Base-by-base conservation (phyloP, 192 early-diverging fungal genomes). In the Umbelopsis isabellina region DNA sequence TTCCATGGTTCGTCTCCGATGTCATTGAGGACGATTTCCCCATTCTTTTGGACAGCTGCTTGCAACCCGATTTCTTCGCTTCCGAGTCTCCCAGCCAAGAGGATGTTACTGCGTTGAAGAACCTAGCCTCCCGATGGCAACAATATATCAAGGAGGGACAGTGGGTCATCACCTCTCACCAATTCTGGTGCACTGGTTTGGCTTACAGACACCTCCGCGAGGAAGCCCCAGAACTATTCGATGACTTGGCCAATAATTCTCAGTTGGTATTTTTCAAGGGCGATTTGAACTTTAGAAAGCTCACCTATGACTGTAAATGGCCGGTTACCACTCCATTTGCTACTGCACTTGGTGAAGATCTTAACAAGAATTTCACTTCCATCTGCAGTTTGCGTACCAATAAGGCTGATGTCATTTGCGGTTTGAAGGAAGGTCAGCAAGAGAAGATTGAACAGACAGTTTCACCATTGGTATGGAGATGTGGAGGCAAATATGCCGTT, bases 1-100 rank as follows among this genome's bases (percentile, higher is more conserved):
- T 95, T 65, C 96, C 96, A 23, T 99, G 97, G 97, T 99, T 96
- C 70, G 97, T 99, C 25, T 94, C 93, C 0, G 97, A 99, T 73
- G 92, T 93, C n/a, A 93, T 93, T 30, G 82, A 83, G 3, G 68
- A 72, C 3, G 97, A 99, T 70, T 91, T 99, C 51, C 80, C 91
- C 44, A 92, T 88, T 83, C 76, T 92, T 27, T 61, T 93, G 5
- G 74, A 82, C 5, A 67, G 70, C 35, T 77, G 75, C 27, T 66
- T 70, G 4, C 71, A 79, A 44, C 70, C 75, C 20, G 79, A 80
- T 65, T 81, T 81, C 13, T 73, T 69, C 49, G 79, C 81, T 16
- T 48, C 70, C 2, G 30, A 27, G 27, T 51, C 75, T 0, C 41
- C 69, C 10, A 70, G 48, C 0, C 75, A 87, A 49, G 76, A 81